These are phyloP conservation scores for Hypsizygus ulmarius DNA, from an alignment of 1,284 basidiomycete species.

Conservation along the genomic window DNA sequence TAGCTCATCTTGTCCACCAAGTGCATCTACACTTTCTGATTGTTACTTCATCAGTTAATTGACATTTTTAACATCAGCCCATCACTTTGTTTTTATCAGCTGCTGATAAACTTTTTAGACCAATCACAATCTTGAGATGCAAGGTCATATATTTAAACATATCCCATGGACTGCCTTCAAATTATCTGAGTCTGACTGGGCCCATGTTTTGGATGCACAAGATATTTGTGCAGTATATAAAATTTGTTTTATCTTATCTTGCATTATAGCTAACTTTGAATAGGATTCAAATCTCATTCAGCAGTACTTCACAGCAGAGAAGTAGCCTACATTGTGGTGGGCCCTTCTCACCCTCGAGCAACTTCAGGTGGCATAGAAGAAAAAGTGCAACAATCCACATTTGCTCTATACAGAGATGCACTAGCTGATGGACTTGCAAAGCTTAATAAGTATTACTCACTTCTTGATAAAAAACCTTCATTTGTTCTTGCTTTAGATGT, in stretches of 20 bases:
- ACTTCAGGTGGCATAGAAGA: constrained; percentile 23
- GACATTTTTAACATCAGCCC: constrained; percentile 6
- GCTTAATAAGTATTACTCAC: constrained; percentile 24
- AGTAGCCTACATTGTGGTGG: constrained; percentile 5
- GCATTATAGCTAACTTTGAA: no score
- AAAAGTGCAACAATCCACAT: constrained; percentile 16
- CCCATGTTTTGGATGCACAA: constrained; percentile 14
- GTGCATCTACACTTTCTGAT: constrained; percentile 9
- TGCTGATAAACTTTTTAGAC: constrained; percentile 24
- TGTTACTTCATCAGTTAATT: constrained; percentile 1
- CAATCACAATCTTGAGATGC: constrained; percentile 21
- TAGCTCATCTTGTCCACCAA: constrained; percentile 12
- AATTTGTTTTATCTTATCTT: no score
- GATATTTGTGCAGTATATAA: constrained; percentile 3
- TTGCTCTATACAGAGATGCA: constrained; percentile 14
- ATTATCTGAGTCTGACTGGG: constrained; percentile 23
- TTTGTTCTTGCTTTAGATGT: constrained; percentile 13
- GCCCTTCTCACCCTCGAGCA: constrained; percentile 23
- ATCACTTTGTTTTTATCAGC: constrained; percentile 21
- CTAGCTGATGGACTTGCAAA: constrained; percentile 20
- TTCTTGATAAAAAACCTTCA: constrained; percentile 21
- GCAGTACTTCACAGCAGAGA: constrained; percentile 11
- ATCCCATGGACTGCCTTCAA: constrained; percentile 27
- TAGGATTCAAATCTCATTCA: constrained; percentile 8
- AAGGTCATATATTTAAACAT: constrained; percentile 22